A percentile compares a stretch with the other conserved stretches of the same genome.
phyloP scores from a whole-genome alignment of 257 asterid genomes.

The Ilex aquifolium region DNA sequence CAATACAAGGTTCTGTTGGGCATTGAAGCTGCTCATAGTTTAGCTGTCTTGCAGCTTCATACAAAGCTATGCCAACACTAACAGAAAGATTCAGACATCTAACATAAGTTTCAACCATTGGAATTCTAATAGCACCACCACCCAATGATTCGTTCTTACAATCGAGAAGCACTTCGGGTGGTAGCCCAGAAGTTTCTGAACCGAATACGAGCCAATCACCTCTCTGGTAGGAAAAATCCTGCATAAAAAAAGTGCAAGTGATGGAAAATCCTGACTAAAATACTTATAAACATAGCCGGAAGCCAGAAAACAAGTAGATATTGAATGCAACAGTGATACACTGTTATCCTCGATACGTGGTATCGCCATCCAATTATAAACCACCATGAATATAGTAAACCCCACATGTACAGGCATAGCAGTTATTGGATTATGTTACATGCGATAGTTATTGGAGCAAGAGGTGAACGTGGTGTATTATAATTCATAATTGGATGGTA shows the following conservation, averaged over 20 bases:
- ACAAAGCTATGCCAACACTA: constrained; percentile 85
- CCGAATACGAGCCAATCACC: constrained; percentile 99
- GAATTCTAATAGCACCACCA: constrained; percentile 76
- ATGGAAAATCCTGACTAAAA: not conserved
- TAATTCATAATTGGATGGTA: too few relatives aligned
- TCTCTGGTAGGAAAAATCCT: constrained; percentile 74
- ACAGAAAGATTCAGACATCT: constrained; percentile 91
- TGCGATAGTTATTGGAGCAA: too few relatives aligned
- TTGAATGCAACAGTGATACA: too few relatives aligned
- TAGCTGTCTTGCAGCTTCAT: constrained; percentile 90
- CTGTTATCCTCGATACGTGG: too few relatives aligned
- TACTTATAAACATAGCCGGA: not conserved
- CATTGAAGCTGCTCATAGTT: constrained; percentile 67
- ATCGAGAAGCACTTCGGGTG: constrained; percentile 74
- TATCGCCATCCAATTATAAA: too few relatives aligned
- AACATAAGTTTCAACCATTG: constrained; percentile 91
- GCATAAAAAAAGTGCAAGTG: constrained; percentile 16
- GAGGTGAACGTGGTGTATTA: too few relatives aligned
- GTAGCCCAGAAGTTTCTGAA: constrained; percentile 81
- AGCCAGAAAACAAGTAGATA: not conserved
- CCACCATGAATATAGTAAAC: too few relatives aligned
- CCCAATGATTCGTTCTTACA: constrained; percentile 57
- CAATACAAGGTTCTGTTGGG: constrained; percentile 37
- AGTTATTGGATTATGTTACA: too few relatives aligned
- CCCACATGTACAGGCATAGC: too few relatives aligned